These are phyloP conservation scores for Debaryomyces nepalensis DNA, from an alignment of 1,139 yeast genomes.

Conservation along the genomic window DNA sequence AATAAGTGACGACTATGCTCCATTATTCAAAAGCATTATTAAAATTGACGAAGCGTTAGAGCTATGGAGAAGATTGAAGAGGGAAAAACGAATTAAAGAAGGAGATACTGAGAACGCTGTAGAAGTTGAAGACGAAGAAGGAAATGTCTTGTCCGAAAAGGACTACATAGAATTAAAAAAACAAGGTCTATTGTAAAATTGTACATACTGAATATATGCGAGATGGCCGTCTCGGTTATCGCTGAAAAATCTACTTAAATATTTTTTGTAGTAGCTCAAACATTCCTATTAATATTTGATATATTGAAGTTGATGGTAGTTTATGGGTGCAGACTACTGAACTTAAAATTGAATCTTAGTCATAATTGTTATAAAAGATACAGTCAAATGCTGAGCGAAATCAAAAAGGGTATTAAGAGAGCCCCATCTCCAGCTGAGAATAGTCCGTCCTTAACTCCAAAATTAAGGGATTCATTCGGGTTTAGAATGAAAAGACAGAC, in stretches of 20 bases:
- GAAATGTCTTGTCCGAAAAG: constrained; percentile 85
- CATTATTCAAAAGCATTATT: constrained; percentile 66
- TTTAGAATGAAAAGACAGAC: constrained; percentile 53
- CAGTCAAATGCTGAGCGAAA: constrained; percentile 13
- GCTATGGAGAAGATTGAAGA: constrained; percentile 56
- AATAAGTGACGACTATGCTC: constrained; percentile 45
- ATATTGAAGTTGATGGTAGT: constrained; percentile 9
- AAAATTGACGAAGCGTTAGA: constrained; percentile 69
- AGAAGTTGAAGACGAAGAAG: constrained; percentile 90
- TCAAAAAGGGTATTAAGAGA: constrained; percentile 26
- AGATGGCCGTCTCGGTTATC: constrained; percentile 8
- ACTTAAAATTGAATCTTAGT: background rate
- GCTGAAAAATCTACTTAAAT: constrained; percentile 10
- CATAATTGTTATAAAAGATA: background rate
- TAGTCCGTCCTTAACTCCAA: constrained; percentile 18
- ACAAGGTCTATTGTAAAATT: constrained; percentile 65
- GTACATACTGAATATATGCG: constrained; percentile 9
- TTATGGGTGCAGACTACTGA: background rate
- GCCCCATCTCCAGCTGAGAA: constrained; percentile 25
- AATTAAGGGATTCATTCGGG: constrained; percentile 51
- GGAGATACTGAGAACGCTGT: constrained; percentile 59
- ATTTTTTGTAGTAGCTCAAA: background rate
- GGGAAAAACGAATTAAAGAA: constrained; percentile 42
- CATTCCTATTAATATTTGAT: background rate
- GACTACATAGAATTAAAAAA: constrained; percentile 83